These are phyloP conservation scores for Massarina eburnea DNA, from an alignment of 2,329 filamentous ascomycete species.

Conservation along the genomic window DNA sequence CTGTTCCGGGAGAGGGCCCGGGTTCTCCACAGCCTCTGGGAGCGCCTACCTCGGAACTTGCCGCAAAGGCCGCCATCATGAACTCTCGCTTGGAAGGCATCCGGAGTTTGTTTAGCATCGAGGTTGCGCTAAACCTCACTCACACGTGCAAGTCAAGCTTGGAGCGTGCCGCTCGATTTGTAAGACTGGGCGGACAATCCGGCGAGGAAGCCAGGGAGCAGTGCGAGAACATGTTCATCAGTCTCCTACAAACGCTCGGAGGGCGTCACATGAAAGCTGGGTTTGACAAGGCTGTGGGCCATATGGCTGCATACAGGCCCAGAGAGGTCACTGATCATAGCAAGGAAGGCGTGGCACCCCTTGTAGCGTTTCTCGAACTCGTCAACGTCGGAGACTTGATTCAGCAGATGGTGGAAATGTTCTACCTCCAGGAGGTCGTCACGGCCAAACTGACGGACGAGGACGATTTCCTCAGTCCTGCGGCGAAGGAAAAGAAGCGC, in stretches of 20 bases:
- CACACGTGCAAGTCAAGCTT: slow-evolving; percentile 86
- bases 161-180: slow-evolving; percentile 81
- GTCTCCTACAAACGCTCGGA: slow-evolving; percentile 80
- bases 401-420: slow-evolving; percentile 98
- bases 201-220: slow-evolving; percentile 84
- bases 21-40: slow-evolving; percentile 50
- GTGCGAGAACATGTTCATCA: slow-evolving; percentile 86
- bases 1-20: slow-evolving; percentile 43
- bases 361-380: slow-evolving; percentile 94
- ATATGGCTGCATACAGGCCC: slow-evolving; percentile 89
- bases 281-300: slow-evolving; percentile 88
- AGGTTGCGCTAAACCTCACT: slow-evolving; percentile 86
- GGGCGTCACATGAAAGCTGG: slow-evolving; percentile 86
- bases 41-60: slow-evolving; percentile 85
- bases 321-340: slow-evolving; percentile 74
- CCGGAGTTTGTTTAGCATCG: slow-evolving; percentile 91
- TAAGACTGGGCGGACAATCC: slow-evolving; percentile 74
- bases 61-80: slow-evolving; percentile 97
- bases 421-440: slow-evolving; percentile 93
- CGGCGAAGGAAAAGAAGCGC: slow-evolving; percentile 92
- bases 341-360: slow-evolving; percentile 76
- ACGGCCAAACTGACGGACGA: slow-evolving; percentile 80
- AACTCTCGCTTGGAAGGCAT: slow-evolving; percentile 92
- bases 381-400: slow-evolving; percentile 98
- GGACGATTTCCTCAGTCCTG: slow-evolving; percentile 91